Percentiles rank a stretch among this genome's conserved stretches.
Evolutionary conservation across 345 rosid genomes (phyloP).

Genomic region (Bretschneidera sinensis): DNA sequence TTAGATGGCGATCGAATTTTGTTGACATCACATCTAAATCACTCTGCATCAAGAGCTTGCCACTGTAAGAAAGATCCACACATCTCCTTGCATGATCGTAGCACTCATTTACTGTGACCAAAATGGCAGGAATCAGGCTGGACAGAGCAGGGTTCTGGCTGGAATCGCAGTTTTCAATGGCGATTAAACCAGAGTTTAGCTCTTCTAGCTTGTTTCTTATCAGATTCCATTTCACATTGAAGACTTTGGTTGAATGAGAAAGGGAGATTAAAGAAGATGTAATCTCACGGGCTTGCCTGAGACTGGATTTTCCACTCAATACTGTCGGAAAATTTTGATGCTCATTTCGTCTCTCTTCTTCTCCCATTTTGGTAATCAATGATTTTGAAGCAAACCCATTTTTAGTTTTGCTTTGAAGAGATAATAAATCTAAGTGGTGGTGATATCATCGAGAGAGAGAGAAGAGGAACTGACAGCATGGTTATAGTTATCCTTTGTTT

Average conservation of each 20-base stretch:
- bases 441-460: constrained; percentile 5
- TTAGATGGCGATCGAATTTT: constrained; percentile 48
- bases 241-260: constrained; percentile 63
- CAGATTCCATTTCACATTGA: constrained; percentile 75
- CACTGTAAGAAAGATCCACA: constrained; percentile 64
- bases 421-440: neutral
- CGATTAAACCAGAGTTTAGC: constrained; percentile 50
- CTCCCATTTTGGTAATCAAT: constrained; percentile 24
- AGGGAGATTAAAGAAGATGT: constrained; percentile 60
- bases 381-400: constrained; percentile 36
- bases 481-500: constrained; percentile 12
- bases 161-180: constrained; percentile 50
- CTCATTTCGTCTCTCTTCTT: constrained; percentile 21
- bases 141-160: constrained; percentile 42
- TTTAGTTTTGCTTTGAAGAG: neutral
- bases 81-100: constrained; percentile 68
- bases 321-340: constrained; percentile 16
- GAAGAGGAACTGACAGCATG: constrained; percentile 4
- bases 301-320: constrained; percentile 28
- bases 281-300: constrained; percentile 44
- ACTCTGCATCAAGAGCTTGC: constrained; percentile 97
- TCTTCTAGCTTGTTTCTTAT: constrained; percentile 71
- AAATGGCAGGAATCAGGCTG: constrained; percentile 39
- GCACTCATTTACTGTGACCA: constrained; percentile 41
- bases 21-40: constrained; percentile 65